Base-by-base conservation (phyloP, 805 yeast species). In the Metschnikowia amazonensis region DNA sequence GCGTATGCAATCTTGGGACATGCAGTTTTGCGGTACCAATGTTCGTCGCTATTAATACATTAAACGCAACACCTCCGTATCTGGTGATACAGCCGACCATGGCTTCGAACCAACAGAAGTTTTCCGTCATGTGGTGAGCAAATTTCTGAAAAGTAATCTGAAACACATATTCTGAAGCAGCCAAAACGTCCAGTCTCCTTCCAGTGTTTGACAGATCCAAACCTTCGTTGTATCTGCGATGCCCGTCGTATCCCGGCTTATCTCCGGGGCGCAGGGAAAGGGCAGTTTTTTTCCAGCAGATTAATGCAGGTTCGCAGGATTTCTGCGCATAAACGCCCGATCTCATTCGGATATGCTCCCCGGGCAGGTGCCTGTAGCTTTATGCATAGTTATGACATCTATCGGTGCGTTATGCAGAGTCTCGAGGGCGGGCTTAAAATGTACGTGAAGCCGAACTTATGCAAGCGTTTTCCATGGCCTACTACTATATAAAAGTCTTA, bases 371-470 rank as follows among this genome's bases (percentile, higher is more conserved):
- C 8, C 21, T 39, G 42, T 16, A 23, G 17, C 21, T 16, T 7
- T 31, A 39, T 39, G 42, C 10, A 39, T 30, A 21, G 34, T 30
- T 31, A 30, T 38, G 36, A 39, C 42, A 39, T 39, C 29, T 39
- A 39, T 39, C 42, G 42, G 24, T 39, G 36, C 42, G 23, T 30
- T 10, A 11, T 30, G 35, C 42, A 39, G 35, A 30, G 35, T 36
- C 13, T 39, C 6, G 35, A 30, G 35, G 33, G 35, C 35, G 42
- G 23, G 28, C 21, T 39, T 31, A 30, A 17, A 25, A 30, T 30
- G 42, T 23, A 39, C 42, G 13, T 39, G 36, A 39, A 39, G 36
- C 42, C 34, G 25, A 27, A 37, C 8, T 10, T 24, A 37, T 28
- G 41, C 33, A 37, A 18, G 25, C 25, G 33, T 28, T 28, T 37